A percentile compares a stretch with the other conserved stretches of the same genome.
phyloP scores from a whole-genome alignment of 176 grass and related monocot genomes.

The Eremochloa ophiuroides region DNA sequence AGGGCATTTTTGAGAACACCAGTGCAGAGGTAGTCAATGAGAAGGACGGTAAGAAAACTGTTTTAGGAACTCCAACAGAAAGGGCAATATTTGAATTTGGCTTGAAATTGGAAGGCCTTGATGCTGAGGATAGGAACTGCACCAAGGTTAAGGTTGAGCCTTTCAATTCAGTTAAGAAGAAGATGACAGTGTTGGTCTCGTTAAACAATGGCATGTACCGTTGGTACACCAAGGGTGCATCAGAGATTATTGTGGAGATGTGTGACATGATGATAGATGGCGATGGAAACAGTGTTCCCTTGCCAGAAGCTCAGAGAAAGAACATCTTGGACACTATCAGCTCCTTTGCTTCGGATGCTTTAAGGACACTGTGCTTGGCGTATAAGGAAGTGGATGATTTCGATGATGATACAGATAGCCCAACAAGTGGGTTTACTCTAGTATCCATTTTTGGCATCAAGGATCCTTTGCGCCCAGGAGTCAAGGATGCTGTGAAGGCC shows the following conservation, averaged over 20 bases:
- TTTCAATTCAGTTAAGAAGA: conserved; percentile 95
- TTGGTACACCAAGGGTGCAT: conserved; percentile 85
- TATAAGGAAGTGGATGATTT: conserved; percentile 66
- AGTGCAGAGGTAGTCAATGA: conserved; percentile 81
- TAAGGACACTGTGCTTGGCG: conserved; percentile 86
- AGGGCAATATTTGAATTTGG: conserved; percentile 82
- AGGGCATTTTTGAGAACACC: conserved; percentile 86
- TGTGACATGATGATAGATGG: conserved; percentile 65
- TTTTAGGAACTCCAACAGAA: conserved; percentile 90
- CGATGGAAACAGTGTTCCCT: conserved; percentile 50
- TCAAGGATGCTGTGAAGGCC: conserved; percentile 77
- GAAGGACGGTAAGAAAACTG: conserved; percentile 63
- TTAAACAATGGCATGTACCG: conserved; percentile 52
- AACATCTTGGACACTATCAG: conserved; percentile 60
- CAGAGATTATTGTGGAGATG: conserved; percentile 79
- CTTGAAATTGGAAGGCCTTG: conserved; percentile 54
- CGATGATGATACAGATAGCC: conserved; percentile 42
- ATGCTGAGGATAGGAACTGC: conserved; percentile 47
- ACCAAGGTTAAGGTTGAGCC: conserved; percentile 89
- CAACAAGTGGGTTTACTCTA: conserved; percentile 70
- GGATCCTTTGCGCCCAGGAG: conserved; percentile 82
- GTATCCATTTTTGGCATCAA: conserved; percentile 92
- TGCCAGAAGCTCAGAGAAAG: conserved; percentile 45
- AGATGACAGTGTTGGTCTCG: conserved; percentile 71
- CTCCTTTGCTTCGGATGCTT: conserved; percentile 75